Evolutionary conservation across 345 rosid genomes (phyloP).

Genomic region (Rhizophora mangle): DNA sequence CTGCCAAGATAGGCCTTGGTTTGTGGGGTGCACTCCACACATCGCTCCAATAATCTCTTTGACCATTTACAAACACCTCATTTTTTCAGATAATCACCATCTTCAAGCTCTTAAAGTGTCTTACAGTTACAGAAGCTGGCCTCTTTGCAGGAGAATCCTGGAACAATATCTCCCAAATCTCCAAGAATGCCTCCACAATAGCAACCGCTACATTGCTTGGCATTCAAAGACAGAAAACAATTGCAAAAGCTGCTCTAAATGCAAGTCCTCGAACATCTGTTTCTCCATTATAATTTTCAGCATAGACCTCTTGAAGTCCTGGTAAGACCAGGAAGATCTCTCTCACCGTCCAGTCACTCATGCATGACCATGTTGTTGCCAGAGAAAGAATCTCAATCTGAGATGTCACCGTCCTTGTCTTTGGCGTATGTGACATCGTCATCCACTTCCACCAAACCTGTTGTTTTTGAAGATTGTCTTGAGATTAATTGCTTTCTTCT

Average conservation of each 20-base stretch:
- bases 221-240: constrained; percentile 48
- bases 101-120: neutral
- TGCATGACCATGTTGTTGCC: constrained; percentile 8
- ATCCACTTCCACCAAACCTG: neutral
- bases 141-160: constrained; percentile 19
- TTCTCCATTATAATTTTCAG: constrained; percentile 56
- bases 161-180: constrained; percentile 52
- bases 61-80: no score
- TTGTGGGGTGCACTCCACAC: no score
- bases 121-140: neutral
- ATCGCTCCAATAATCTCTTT: no score
- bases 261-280: constrained; percentile 37
- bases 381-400: constrained; percentile 12
- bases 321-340: constrained; percentile 53
- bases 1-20: no score
- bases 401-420: constrained; percentile 1
- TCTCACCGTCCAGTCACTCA: constrained; percentile 29
- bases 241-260: constrained; percentile 49
- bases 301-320: constrained; percentile 61
- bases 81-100: no score
- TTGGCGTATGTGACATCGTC: neutral
- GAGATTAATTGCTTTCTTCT: constrained; percentile 9
- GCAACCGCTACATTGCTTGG: constrained; percentile 37
- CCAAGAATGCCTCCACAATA: constrained; percentile 50
- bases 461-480: constrained; percentile 12